Evolutionary conservation across 805 yeast genomes (phyloP).

Genomic region (Yarrowia alimentaria): DNA sequence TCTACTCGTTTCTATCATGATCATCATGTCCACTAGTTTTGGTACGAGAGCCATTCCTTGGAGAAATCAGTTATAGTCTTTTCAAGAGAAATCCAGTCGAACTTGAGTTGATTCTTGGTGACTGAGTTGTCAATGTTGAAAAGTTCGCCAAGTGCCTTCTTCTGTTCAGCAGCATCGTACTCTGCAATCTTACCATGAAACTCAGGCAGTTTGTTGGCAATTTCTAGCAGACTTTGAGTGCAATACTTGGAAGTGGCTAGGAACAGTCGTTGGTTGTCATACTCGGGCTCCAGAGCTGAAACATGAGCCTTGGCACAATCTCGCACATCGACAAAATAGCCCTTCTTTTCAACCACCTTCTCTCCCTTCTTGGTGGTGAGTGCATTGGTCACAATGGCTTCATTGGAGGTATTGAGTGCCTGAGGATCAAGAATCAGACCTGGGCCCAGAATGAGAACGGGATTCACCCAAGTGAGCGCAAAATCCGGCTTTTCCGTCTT

Average conservation of each 20-base stretch:
- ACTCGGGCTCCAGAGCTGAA: constrained; percentile 43
- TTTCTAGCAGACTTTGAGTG: constrained; percentile 29
- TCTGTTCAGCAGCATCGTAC: background rate
- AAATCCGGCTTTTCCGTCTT: constrained; percentile 36
- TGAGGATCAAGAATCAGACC: constrained; percentile 33
- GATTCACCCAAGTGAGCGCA: constrained; percentile 36
- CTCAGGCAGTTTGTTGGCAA: constrained; percentile 26
- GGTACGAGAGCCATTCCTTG: background rate
- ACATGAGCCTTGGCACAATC: constrained; percentile 62
- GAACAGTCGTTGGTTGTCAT: constrained; percentile 34
- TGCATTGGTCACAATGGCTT: constrained; percentile 6
- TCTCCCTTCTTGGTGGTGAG: background rate
- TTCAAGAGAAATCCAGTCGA: background rate
- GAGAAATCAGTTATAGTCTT: background rate
- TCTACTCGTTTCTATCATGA: background rate
- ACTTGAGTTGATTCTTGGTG: constrained; percentile 1
- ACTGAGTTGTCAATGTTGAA: constrained; percentile 3
- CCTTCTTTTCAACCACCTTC: constrained; percentile 30
- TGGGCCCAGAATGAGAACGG: constrained; percentile 40
- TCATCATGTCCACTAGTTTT: background rate
- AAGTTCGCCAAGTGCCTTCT: background rate
- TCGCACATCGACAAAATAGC: constrained; percentile 50
- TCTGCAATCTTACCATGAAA: constrained; percentile 4
- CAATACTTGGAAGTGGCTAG: constrained; percentile 30
- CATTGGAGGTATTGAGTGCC: constrained; percentile 41